These are phyloP conservation scores for Babesia sp. DNA, from an alignment of 169 alveolate species.

Conservation along the genomic window DNA sequence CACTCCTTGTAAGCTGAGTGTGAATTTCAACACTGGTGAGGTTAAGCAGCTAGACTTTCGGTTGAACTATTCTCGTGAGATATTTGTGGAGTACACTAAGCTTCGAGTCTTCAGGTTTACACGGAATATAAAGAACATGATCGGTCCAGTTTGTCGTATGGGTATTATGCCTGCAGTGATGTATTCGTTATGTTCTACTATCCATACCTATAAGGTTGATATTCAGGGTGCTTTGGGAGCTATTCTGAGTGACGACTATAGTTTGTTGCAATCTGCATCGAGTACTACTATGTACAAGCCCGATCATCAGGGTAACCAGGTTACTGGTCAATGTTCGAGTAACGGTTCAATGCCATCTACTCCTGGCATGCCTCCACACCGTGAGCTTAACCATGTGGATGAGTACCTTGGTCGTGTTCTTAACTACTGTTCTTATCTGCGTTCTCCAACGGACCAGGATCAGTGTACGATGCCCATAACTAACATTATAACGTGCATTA, in stretches of 20 bases:
- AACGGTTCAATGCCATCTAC: conserved; percentile 20
- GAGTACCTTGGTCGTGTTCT: conserved; percentile 60
- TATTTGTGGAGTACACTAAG: conserved; percentile 51
- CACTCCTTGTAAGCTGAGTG: conserved; percentile 50
- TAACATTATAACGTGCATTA: conserved; percentile 59
- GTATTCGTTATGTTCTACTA: conserved; percentile 73
- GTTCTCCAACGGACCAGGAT: conserved; percentile 68
- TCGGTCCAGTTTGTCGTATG: conserved; percentile 81
- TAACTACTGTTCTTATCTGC: conserved; percentile 64
- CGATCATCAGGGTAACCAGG: neutral
- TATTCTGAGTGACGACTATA: conserved; percentile 66
- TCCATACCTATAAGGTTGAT: conserved; percentile 75
- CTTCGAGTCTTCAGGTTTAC: conserved; percentile 76
- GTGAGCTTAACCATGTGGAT: conserved; percentile 45
- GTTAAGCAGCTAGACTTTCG: conserved; percentile 54
- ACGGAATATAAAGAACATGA: conserved; percentile 75
- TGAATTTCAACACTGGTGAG: conserved; percentile 44
- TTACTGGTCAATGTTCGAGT: conserved; percentile 3
- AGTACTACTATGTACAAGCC: conserved; percentile 6
- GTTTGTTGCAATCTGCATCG: conserved; percentile 5
- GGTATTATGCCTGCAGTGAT: conserved; percentile 84
- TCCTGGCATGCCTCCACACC: conserved; percentile 13
- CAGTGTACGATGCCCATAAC: conserved; percentile 64
- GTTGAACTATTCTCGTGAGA: conserved; percentile 52
- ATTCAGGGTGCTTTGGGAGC: conserved; percentile 70